A percentile compares a stretch with the other conserved stretches of the same genome.
phyloP scores from a whole-genome alignment of 257 asterid genomes.

The Jacaranda copaia region DNA sequence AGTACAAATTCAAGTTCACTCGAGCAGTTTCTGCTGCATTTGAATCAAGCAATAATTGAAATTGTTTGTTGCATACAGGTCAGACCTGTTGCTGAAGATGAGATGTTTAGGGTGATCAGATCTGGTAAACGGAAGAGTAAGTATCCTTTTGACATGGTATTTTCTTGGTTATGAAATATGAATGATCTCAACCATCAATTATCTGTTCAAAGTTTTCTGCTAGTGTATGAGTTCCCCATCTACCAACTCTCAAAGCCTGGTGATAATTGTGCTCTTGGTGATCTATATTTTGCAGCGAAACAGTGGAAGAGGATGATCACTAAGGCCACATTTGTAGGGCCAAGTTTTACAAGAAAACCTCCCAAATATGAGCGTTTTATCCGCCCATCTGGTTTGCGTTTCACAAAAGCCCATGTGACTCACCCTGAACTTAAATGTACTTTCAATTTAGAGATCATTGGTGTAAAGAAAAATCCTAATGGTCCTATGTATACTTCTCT shows the following conservation, averaged over 20 bases:
- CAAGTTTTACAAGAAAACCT: slow-evolving; percentile 93
- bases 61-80: slow-evolving; percentile 57
- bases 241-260: not conserved
- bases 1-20: slow-evolving; percentile 7
- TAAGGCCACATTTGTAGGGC: slow-evolving; percentile 93
- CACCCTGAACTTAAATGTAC: slow-evolving; percentile 98
- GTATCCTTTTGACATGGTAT: slow-evolving; percentile 41
- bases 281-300: slow-evolving; percentile 66
- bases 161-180: not conserved
- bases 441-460: slow-evolving; percentile 88
- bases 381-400: slow-evolving; percentile 89
- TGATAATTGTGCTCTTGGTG: slow-evolving; percentile 23
- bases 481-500: slow-evolving; percentile 96
- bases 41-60: slow-evolving; percentile 11
- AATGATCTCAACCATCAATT: not conserved
- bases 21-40: slow-evolving; percentile 19
- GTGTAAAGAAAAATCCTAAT: slow-evolving; percentile 95
- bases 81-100: slow-evolving; percentile 97
- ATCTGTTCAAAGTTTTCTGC: not conserved
- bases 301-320: slow-evolving; percentile 99
- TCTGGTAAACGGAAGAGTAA: slow-evolving; percentile 94
- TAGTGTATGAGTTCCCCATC: not conserved
- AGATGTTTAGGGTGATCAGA: slow-evolving; percentile 95
- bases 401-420: slow-evolving; percentile 93
- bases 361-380: slow-evolving; percentile 97